Base-by-base conservation (phyloP, 108 stramenopile species). In the Pseudonitzschia multistriata region DNA sequence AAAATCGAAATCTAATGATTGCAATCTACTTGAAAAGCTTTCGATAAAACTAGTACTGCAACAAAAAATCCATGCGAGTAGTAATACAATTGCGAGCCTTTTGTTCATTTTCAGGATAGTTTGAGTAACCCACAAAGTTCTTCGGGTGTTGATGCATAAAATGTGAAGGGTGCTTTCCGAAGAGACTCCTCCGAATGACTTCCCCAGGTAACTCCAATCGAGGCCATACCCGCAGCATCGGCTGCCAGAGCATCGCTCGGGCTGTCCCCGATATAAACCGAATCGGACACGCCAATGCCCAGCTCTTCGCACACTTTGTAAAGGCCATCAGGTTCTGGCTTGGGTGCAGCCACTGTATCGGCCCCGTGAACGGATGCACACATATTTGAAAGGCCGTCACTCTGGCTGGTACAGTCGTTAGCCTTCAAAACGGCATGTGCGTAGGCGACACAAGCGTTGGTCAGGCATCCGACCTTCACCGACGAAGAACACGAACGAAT, bases 391-490 rank as follows among this genome's bases (percentile, higher is more conserved):
- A 72, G 29, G 34, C 15, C 71, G 21, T 30, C 0, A 31, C 55
- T 53, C 10, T 31, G 35, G 34, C 17, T 17, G 42, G n/a, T n/a
- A n/a, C n/a, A n/a, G 21, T 33, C 62, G 57, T 93, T 93, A 60
- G 67, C 81, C 67, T 79, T 83, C 67, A 93, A 71, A 7, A 91
- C 92, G 6, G 92, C 89, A 80, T 91, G 87, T 3, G 89, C 92
- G 67, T 93, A 93, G 25, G 78, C 83, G 10, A 88, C 89, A 60
- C 87, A 88, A 25, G 92, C 92, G 73, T 93, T 93, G 48, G 92
- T 93, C 77, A 93, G 68, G 13, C 87, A 88, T 3, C 89, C 92
- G 22, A 93, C 25, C 49, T 79, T 63, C 3, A 90, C 55, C 49
- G 42, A 45, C 45, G 47, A 53, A 21, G n/a, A 7, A 33, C 15